Conservation (phyloP, 805 yeast genomes). For the Cyberlindnera galapagoensis region DNA sequence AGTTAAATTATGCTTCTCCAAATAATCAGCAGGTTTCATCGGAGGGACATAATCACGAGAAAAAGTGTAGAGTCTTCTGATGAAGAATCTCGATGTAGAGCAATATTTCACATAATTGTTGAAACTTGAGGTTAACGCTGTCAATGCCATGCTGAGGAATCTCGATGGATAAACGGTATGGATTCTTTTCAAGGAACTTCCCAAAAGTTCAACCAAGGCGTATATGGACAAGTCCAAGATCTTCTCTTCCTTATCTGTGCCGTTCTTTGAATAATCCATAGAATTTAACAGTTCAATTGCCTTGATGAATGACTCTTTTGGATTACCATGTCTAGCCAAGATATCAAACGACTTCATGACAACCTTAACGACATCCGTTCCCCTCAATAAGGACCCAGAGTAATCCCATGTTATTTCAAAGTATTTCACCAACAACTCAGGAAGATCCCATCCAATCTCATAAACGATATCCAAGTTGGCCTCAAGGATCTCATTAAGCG, state of each 20-base stretch:
- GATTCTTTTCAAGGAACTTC: conserved; percentile 51
- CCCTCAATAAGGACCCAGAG: conserved; percentile 32
- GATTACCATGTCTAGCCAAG: conserved; percentile 65
- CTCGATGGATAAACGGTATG: conserved; percentile 72
- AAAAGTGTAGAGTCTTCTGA: conserved; percentile 60
- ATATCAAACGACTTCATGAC: conserved; percentile 50
- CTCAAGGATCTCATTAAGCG: conserved; percentile 37
- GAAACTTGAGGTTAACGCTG: conserved; percentile 50
- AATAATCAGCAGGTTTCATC: conserved; percentile 32
- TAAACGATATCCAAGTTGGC: conserved; percentile 43
- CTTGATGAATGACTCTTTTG: conserved; percentile 72
- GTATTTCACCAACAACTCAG: conserved; percentile 54
- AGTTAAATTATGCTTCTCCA: conserved; percentile 24
- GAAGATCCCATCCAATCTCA: conserved; percentile 92
- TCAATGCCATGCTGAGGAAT: conserved; percentile 62
- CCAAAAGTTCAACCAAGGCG: conserved; percentile 58
- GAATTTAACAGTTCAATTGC: conserved; percentile 55
- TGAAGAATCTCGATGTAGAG: conserved; percentile 33
- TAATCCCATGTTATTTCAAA: conserved; percentile 35
- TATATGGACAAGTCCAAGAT: conserved; percentile 46
- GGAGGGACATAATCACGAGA: conserved; percentile 53
- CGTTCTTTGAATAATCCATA: conserved; percentile 22
- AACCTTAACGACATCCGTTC: conserved; percentile 8
- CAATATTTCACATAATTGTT: conserved; percentile 32
- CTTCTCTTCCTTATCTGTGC: conserved; percentile 8